phyloP scores from a whole-genome alignment of 495 filamentous ascomycete genomes.

The Lasiosphaeriaceae sp. region DNA sequence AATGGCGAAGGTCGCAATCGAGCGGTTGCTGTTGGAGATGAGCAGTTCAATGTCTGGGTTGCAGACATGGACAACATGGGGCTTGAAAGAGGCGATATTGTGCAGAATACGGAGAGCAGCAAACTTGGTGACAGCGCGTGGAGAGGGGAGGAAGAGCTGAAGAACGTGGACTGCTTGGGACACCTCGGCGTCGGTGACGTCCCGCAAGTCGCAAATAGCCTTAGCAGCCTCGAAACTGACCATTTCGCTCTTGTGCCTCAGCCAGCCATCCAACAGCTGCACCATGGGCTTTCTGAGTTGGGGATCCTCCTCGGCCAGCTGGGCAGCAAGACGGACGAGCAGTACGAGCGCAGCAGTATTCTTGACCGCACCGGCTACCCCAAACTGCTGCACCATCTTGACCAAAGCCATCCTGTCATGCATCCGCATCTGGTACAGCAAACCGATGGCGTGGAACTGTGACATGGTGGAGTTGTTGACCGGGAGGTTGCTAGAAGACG shows the following conservation, averaged over 20 bases:
- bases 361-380: constrained; percentile 85
- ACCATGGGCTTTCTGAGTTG: constrained; percentile 91
- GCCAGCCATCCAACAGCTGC: constrained; percentile 90
- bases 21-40: constrained; percentile 94
- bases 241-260: constrained; percentile 99
- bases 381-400: constrained; percentile 99
- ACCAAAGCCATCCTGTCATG: constrained; percentile 97
- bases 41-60: constrained; percentile 95
- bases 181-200: constrained; percentile 89
- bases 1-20: constrained; percentile 97
- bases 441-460: constrained; percentile 97
- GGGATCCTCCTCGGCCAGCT: constrained; percentile 89
- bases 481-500: constrained; percentile 64
- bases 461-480: constrained; percentile 87
- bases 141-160: constrained; percentile 95
- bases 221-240: constrained; percentile 99
- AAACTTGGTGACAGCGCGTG: constrained; percentile 94
- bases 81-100: constrained; percentile 92
- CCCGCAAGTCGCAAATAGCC: constrained; percentile 89
- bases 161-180: constrained; percentile 90
- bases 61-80: constrained; percentile 84
- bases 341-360: constrained; percentile 89
- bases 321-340: constrained; percentile 88
- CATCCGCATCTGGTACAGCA: constrained; percentile 96
- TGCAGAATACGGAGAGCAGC: constrained; percentile 96